Evolutionary conservation across 2,329 filamentous ascomycete species (phyloP), one percentile per base, ranked within the genome.

Genomic region (Colletotrichum melonis): DNA sequence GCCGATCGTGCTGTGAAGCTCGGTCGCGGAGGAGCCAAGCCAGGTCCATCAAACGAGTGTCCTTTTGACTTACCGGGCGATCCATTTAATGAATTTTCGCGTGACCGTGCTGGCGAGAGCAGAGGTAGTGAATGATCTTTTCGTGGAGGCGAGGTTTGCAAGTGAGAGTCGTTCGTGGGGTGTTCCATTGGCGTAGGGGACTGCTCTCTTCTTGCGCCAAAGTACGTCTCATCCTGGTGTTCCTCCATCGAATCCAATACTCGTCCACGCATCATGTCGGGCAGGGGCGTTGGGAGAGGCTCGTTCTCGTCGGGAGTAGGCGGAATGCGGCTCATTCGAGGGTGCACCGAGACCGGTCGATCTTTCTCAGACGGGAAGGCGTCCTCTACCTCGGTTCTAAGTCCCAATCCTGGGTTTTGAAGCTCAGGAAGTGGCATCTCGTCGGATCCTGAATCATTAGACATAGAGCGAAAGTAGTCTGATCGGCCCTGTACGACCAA

Each of bases 391-490:
- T 91, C 88, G 6, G 87, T 87, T 75, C 84, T 87, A 71, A 89
- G 77, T 24, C 87, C 88, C 58, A 89, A 78, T 19, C 87, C 82
- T 75, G 86, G 73, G 42, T 73, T 69, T 24, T 63, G 67, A 16
- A 74, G 72, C 42, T 76, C 69, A 42, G 81, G 79, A 14, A 79
- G 78, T 11, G 82, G 8, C 76, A 79, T 14, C 75, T 65, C 38
- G 9, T 90, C 88, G 4, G 87, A 87, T 54, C 84, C 84, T 2
- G 86, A 87, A 77, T 93, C 92, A 66, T 91, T 86, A 54, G 92
- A 95, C 77, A 93, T 84, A 67, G 93, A 93, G 54, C 95, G 92
- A 80, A 95, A 95, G 83, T 94, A 97, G 22, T 93, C 94, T 4
- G 94, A 93, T 75, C 95, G 90, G 76, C 91, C 92, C 79, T 93